Evolutionary conservation across 805 yeast species (phyloP).

Genomic region (Yarrowia divulgata): DNA sequence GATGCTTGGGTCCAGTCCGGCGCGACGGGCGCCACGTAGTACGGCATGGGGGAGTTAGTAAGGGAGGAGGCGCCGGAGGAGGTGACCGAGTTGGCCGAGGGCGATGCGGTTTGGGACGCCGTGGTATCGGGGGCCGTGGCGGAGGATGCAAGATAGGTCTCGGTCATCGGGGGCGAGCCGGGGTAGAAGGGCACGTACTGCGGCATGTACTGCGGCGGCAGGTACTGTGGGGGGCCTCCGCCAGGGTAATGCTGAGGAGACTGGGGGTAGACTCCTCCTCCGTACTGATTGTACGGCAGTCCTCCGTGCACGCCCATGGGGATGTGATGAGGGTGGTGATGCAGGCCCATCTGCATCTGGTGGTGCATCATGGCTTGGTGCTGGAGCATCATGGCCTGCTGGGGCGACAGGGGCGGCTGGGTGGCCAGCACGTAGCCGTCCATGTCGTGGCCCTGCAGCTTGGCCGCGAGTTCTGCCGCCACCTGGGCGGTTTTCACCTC

Average conservation of each 20-base stretch:
- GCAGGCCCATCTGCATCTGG: constrained; percentile 34
- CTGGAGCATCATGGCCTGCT: constrained; percentile 30
- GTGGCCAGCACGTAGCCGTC: constrained; percentile 25
- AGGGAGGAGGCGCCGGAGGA: constrained; percentile 45
- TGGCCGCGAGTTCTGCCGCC: constrained; percentile 23
- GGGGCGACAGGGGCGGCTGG: constrained; percentile 21
- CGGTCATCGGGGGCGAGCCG: constrained; percentile 32
- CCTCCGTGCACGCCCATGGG: constrained; percentile 26
- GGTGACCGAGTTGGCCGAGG: constrained; percentile 40
- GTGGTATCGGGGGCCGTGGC: constrained; percentile 24
- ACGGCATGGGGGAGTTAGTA: constrained; percentile 41
- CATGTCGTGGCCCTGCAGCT: constrained; percentile 24
- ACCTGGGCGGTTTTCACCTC: constrained; percentile 31
- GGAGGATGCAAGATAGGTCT: constrained; percentile 28
- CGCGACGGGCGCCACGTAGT: constrained; percentile 31
- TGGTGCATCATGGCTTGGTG: constrained; percentile 33
- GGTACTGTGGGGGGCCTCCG: constrained; percentile 15
- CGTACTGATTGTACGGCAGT: constrained; percentile 24
- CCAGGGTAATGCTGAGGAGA: constrained; percentile 23
- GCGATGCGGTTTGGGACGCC: constrained; percentile 34
- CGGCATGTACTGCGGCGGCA: constrained; percentile 13
- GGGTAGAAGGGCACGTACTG: constrained; percentile 33
- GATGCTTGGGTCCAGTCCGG: constrained; percentile 32
- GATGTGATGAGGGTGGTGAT: not conserved
- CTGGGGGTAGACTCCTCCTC: constrained; percentile 14